Conservation (phyloP, 371 early-diverging fungal species). For the Rhizopus sp. region DNA sequence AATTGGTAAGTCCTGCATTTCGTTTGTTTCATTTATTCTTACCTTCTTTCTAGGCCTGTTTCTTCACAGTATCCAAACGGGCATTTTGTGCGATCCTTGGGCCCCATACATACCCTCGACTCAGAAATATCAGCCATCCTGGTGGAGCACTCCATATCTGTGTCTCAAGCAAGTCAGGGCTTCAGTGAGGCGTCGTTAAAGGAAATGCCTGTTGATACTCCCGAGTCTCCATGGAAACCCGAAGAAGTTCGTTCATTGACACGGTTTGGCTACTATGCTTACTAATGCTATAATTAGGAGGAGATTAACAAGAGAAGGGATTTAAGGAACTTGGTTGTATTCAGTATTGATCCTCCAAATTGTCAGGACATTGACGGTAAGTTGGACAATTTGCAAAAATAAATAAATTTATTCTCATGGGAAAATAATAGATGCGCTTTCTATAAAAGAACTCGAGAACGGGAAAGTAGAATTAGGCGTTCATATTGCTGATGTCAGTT, state of each 20-base stretch:
- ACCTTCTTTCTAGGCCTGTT: constrained; percentile 40
- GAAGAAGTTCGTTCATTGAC: constrained; percentile 14
- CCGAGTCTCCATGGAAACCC: constrained; percentile 60
- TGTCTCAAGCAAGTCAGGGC: constrained; percentile 68
- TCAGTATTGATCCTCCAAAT: constrained; percentile 89
- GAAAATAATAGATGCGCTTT: constrained; percentile 79
- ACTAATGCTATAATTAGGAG: constrained; percentile 17
- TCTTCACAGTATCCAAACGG: constrained; percentile 85
- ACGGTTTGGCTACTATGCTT: not conserved
- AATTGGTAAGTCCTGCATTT: constrained; percentile 59
- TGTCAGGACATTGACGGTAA: constrained; percentile 89
- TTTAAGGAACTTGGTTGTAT: constrained; percentile 52
- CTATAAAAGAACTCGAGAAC: constrained; percentile 58
- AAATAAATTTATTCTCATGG: constrained; percentile 4
- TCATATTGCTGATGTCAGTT: constrained; percentile 98
- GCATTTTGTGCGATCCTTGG: constrained; percentile 84
- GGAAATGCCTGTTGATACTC: constrained; percentile 70
- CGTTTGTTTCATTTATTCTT: constrained; percentile 5
- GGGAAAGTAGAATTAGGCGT: constrained; percentile 81
- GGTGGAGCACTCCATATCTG: constrained; percentile 77
- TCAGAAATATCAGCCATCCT: constrained; percentile 77
- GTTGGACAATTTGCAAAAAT: not conserved
- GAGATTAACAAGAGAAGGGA: constrained; percentile 60
- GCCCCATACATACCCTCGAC: constrained; percentile 68
- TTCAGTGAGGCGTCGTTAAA: constrained; percentile 68